Percentiles rank a stretch among this genome's conserved stretches.
Evolutionary conservation across 805 yeast genomes (phyloP).

Genomic region (Debaryomyces hansenii): DNA sequence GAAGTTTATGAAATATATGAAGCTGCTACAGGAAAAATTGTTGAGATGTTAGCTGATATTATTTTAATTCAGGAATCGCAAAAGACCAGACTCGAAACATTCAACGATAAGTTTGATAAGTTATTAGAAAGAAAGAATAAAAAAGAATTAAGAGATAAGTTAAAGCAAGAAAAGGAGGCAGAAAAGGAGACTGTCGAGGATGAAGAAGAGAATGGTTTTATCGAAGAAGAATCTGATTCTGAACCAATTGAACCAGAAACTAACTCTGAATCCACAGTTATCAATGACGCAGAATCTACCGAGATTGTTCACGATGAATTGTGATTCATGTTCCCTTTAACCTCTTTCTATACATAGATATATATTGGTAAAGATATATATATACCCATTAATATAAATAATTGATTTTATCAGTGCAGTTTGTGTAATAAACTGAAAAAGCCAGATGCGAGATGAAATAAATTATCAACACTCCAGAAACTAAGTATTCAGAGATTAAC

Average conservation of each 20-base stretch:
- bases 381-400: neutral
- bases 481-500: too few species aligned
- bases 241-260: constrained; percentile 1
- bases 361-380: neutral
- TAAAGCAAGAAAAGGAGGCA: constrained; percentile 26
- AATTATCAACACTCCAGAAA: neutral
- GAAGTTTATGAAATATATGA: constrained; percentile 27
- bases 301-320: constrained; percentile 9
- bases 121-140: constrained; percentile 30
- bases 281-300: neutral
- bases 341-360: neutral
- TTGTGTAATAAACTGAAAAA: constrained; percentile 1
- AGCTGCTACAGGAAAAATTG: constrained; percentile 23
- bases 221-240: constrained; percentile 22
- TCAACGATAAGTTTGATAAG: constrained; percentile 27
- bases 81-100: constrained; percentile 23
- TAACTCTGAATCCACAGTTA: neutral
- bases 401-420: neutral
- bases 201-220: constrained; percentile 2
- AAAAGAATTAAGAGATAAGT: constrained; percentile 32
- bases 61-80: constrained; percentile 29
- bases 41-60: constrained; percentile 29
- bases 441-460: neutral
- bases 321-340: neutral
- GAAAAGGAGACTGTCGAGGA: constrained; percentile 17